Conservation (phyloP, 495 filamentous ascomycete genomes). For the Sordaria brevicollis region DNA sequence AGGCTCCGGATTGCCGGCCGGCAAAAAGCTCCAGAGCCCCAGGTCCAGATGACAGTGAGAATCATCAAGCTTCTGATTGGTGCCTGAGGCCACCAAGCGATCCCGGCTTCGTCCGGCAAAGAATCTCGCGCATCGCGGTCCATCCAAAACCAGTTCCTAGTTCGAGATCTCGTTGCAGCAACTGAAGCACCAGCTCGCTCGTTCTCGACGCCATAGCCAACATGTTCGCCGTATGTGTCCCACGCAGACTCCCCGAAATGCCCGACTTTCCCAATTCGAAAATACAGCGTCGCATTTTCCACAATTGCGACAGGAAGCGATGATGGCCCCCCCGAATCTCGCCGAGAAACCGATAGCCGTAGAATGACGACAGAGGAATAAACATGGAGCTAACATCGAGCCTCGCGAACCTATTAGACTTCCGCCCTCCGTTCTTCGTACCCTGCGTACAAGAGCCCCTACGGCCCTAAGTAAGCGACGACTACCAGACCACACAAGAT, state of each 20-base stretch:
- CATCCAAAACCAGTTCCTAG: slow-evolving; percentile 9
- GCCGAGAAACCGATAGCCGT: neutral
- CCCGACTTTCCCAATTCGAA: neutral
- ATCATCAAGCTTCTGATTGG: neutral
- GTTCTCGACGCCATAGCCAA: slow-evolving; percentile 11
- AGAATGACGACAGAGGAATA: slow-evolving; percentile 4
- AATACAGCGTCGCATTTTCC: neutral
- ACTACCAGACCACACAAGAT: neutral
- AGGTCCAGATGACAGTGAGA: too few species aligned
- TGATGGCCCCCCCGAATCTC: neutral
- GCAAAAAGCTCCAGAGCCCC: neutral
- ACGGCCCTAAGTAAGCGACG: slow-evolving; percentile 41
- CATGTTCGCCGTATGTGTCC: slow-evolving; percentile 34
- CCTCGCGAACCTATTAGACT: slow-evolving; percentile 19
- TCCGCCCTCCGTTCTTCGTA: slow-evolving; percentile 18
- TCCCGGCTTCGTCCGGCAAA: slow-evolving; percentile 24
- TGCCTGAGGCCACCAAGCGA: slow-evolving; percentile 13
- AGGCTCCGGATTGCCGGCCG: neutral
- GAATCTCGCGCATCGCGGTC: slow-evolving; percentile 25
- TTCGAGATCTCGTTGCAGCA: slow-evolving; percentile 11
- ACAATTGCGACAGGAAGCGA: neutral
- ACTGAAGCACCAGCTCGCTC: slow-evolving; percentile 25
- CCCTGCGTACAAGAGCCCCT: slow-evolving; percentile 37
- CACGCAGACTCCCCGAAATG: neutral
- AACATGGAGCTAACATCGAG: slow-evolving; percentile 13